Base-by-base conservation (phyloP, 2,329 filamentous ascomycete species). In the Botryotinia narcissicola region DNA sequence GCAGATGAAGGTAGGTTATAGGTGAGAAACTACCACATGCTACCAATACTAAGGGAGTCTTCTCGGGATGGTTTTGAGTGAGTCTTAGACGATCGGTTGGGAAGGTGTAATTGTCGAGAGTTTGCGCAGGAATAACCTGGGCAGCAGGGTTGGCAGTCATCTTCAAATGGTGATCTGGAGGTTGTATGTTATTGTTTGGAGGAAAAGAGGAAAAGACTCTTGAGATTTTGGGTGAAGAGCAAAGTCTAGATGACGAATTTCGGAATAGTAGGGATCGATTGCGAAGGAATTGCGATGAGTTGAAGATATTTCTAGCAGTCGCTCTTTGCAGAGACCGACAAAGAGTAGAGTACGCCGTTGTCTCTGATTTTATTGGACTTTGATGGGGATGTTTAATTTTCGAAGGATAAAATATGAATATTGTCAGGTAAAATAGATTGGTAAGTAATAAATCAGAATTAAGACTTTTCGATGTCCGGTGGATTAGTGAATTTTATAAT, bases 1-100 rank as follows among this genome's bases (percentile, higher is more conserved):
- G 91, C 75, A 96, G 84, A 81, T 95, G 93, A 42, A 94, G 86
- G 79, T 92, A 92, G 10, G 91, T 93, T 68, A 92, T 89, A 29
- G 92, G 92, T 0, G 90, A 93, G 83, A 94, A 95, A 79, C 87
- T 89, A 69, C 89, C 91, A 79, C 91, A 93, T 66, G 90, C 90
- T 70, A 92, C 89, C 71, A 92, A 86, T 12, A 92, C 88, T 59
- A 93, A 85, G 22, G 91, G 90, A 44, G 85, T 89, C 80, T 87
- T 88, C 75, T 84, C 82, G 44, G 87, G 81, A 75, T 90, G 85
- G 69, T 83, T 86, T 75, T 90, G 86, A 61, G 84, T 84, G 75
- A 84, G 86, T 81, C 86, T 85, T 69, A 93, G 85, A 35, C 90
- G 85, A 77, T 88, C 84, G 35, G 85, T 84, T 16, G 91, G 91